Conservation (phyloP, 768 basidiomycete genomes). For the Boletus rubescentipes region DNA sequence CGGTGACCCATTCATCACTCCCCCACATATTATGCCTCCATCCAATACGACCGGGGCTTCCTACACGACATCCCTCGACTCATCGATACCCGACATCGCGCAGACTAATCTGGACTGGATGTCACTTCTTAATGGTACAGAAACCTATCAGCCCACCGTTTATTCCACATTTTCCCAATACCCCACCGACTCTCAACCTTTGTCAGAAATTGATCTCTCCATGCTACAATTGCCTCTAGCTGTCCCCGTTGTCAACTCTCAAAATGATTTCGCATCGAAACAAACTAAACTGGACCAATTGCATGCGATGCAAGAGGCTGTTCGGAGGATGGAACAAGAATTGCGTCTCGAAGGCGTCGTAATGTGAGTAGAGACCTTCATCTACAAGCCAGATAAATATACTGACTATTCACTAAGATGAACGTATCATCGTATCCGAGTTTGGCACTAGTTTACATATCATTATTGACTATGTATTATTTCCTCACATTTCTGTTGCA, state of each 20-base stretch:
- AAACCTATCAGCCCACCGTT: neutral
- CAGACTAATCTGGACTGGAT: conserved; percentile 14
- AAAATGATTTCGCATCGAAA: conserved; percentile 3
- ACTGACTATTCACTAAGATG: conserved; percentile 4
- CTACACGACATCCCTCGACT: neutral
- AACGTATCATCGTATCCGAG: neutral
- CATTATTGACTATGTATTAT: conserved; percentile 23
- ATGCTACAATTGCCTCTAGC: conserved; percentile 22
- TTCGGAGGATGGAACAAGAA: conserved; percentile 35
- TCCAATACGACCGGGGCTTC: neutral
- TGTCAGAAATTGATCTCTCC: conserved; percentile 28
- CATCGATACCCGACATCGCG: neutral
- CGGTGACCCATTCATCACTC: neutral
- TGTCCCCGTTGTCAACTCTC: neutral
- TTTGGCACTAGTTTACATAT: conserved; percentile 2
- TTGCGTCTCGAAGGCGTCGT: conserved; percentile 24
- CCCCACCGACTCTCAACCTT: neutral
- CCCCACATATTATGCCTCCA: neutral
- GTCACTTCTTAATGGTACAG: conserved; percentile 8
- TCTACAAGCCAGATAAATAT: neutral
- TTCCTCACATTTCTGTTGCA: neutral
- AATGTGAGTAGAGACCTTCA: conserved; percentile 1
- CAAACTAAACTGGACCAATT: conserved; percentile 20
- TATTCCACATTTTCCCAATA: conserved; percentile 4
- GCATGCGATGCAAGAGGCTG: conserved; percentile 34